Conservation (phyloP, 495 filamentous ascomycete genomes). For the Thermochaetoides thermophila region DNA sequence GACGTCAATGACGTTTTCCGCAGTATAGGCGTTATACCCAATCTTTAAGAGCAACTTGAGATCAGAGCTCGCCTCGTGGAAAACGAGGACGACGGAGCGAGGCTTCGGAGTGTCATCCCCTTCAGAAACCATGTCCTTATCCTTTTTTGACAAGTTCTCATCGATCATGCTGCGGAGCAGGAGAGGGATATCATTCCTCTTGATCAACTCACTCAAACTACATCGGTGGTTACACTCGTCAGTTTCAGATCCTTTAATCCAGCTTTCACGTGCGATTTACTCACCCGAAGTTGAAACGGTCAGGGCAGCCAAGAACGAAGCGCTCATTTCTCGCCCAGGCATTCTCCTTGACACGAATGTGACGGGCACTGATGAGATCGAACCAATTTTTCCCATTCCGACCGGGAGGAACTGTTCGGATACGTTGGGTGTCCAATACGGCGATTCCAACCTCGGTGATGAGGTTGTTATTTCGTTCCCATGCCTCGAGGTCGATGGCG, state of each 20-base stretch:
- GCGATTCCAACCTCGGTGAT: conserved; percentile 83
- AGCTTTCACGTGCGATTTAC: too few relatives aligned
- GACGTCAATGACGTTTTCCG: conserved; percentile 41
- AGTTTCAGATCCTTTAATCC: too few relatives aligned
- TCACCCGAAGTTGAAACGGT: conserved; percentile 62
- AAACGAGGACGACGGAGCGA: conserved; percentile 62
- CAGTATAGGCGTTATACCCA: conserved; percentile 41
- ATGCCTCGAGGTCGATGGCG: conserved; percentile 68
- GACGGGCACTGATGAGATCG: conserved; percentile 46
- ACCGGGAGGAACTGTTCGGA: conserved; percentile 41
- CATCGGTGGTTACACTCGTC: too few relatives aligned
- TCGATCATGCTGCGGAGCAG: conserved; percentile 14
- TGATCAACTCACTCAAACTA: conserved; percentile 23
- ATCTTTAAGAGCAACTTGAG: conserved; percentile 46
- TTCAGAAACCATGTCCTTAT: too few relatives aligned
- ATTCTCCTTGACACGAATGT: conserved; percentile 65
- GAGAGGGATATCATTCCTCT: conserved; percentile 1
- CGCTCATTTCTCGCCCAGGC: conserved; percentile 43
- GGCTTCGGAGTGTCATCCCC: conserved; percentile 4
- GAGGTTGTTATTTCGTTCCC: conserved; percentile 43
- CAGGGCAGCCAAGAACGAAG: conserved; percentile 55
- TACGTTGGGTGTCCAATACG: conserved; percentile 56
- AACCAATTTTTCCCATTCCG: conserved; percentile 47
- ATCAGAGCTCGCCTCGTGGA: conserved; percentile 55
- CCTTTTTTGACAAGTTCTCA: too few relatives aligned